A percentile compares a stretch with the other conserved stretches of the same genome.
phyloP scores from a whole-genome alignment of 306 rosid genomes.

The Prunus padus region DNA sequence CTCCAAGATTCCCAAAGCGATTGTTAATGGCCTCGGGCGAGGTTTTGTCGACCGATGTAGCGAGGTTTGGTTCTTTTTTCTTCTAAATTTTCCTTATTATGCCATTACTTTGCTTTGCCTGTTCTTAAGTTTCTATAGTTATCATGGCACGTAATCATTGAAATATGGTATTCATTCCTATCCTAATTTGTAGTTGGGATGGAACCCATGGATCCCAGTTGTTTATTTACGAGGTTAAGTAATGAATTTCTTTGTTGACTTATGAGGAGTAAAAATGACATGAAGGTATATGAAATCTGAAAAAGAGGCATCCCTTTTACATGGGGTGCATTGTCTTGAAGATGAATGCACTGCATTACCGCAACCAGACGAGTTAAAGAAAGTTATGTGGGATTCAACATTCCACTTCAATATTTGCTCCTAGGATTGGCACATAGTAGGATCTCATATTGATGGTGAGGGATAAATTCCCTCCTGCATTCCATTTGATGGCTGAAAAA shows the following conservation, averaged over 20 bases:
- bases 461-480: no score
- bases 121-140: conserved; percentile 8
- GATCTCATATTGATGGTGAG: no score
- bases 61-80: no score
- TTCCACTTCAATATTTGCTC: neutral
- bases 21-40: no score
- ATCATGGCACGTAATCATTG: conserved; percentile 11
- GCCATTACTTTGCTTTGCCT: neutral
- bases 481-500: no score
- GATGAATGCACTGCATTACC: neutral
- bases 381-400: conserved; percentile 10
- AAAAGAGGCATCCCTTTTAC: neutral
- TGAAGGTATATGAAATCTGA: neutral
- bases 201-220: neutral
- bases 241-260: neutral
- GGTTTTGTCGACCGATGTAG: no score
- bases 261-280: neutral
- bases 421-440: no score
- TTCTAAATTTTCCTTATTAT: no score
- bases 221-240: neutral
- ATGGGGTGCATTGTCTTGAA: neutral
- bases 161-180: neutral
- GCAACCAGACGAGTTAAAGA: neutral
- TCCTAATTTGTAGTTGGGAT: neutral
- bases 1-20: no score